Base-by-base conservation (phyloP, 805 yeast species). In the Kazachstania bromeliacearum region DNA sequence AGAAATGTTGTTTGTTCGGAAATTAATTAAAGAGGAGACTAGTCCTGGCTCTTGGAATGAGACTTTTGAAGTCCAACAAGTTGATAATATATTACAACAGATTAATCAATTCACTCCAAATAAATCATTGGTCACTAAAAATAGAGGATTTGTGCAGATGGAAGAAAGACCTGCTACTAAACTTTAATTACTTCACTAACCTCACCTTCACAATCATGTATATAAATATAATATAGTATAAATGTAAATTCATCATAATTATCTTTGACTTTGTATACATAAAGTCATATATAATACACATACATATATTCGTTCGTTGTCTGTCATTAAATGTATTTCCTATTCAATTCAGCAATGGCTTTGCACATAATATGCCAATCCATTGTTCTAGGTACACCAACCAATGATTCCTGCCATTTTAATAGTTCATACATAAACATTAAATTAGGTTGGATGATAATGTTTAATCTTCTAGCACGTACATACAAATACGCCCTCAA, bases 361-460 rank as follows among this genome's bases (percentile, higher is more conserved):
- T 89, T 71, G 53, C 96, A 85, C 50, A 89, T 62, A 5, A 82
- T 68, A 51, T 75, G 81, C 97, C 97, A 89, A 49, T 87, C 96
- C 36, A 84, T 78, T 38, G 77, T 85, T 23, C 95, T 66, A 21
- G 44, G 26, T 8, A 37, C 31, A 28, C 48, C 30, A 41, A 27
- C 28, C 51, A 44, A 24, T 44, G 48, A 31, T 37, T 66, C 70
- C 36, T 60, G 62, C 53, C 60, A 56, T 55, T 78, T 79, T 57
- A 85, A 75, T 42, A 89, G 65, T 52, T 88, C 96, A 57, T 85
- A 89, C 85, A 87, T 82, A 53, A 89, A 79, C 55, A 89, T 73
- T 54, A 89, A 64, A 55, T 87, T 89, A 10, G 97, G 97, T 59
- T 89, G 97, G 44, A 89, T 89, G 22, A 89, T 85, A 40, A 89